Evolutionary conservation across 1,139 yeast genomes (phyloP).

Genomic region (Candida frijolesensis): DNA sequence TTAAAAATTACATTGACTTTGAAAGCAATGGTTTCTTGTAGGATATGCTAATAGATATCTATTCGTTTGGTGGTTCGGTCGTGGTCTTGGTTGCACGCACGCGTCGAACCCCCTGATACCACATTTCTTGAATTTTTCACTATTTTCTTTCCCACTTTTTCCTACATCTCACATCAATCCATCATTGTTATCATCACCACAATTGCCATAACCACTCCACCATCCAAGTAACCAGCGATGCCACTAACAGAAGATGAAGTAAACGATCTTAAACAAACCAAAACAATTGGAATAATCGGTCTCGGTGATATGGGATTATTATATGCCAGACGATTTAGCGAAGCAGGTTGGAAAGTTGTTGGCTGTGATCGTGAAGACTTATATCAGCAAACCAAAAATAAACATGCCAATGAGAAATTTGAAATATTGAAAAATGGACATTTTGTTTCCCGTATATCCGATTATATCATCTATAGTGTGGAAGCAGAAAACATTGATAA

Average conservation of each 20-base stretch:
- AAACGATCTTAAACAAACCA: constrained; percentile 23
- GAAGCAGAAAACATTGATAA: constrained; percentile 81
- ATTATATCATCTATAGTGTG: constrained; percentile 83
- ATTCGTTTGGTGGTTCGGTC: no score
- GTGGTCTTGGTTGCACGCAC: no score
- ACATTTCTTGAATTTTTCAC: no score
- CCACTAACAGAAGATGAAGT: constrained; percentile 15
- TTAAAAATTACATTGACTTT: no score
- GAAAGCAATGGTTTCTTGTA: no score
- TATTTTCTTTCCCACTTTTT: no score
- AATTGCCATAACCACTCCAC: neutral
- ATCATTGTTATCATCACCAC: neutral
- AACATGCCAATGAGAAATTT: constrained; percentile 48
- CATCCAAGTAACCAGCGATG: constrained; percentile 8
- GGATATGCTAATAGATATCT: no score
- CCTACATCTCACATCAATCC: neutral
- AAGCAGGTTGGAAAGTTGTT: constrained; percentile 88
- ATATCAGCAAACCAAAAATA: constrained; percentile 49
- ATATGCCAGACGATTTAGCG: constrained; percentile 75
- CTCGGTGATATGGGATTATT: constrained; percentile 95
- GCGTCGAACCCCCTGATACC: no score
- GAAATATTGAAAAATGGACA: constrained; percentile 74
- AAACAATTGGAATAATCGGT: constrained; percentile 86
- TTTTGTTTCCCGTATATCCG: constrained; percentile 75
- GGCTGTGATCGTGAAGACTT: constrained; percentile 86